These are phyloP conservation scores for Globisporangium solare DNA, from an alignment of 352 stramenopile species.

Conservation along the genomic window DNA sequence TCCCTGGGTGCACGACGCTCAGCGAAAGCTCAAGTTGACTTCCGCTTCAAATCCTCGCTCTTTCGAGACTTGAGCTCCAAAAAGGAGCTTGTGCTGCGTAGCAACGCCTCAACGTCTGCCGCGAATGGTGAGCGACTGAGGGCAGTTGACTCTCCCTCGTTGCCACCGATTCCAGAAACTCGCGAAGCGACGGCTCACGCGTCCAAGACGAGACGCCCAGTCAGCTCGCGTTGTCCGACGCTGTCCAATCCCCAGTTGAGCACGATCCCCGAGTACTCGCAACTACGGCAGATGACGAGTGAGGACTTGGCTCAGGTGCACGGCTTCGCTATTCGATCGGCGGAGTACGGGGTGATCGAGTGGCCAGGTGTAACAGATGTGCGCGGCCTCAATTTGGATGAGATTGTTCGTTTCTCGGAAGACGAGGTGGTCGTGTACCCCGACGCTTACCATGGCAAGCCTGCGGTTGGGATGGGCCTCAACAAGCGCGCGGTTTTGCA, in stretches of 20 bases:
- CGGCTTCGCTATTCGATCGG: slow-evolving; percentile 35
- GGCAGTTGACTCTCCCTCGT: background rate
- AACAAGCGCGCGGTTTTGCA: slow-evolving; percentile 49
- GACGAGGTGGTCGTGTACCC: slow-evolving; percentile 44
- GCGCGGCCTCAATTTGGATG: slow-evolving; percentile 38
- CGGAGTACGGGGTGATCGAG: slow-evolving; percentile 28
- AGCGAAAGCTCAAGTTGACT: slow-evolving; percentile 9
- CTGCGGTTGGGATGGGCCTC: slow-evolving; percentile 25
- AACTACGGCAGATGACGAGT: slow-evolving; percentile 33
- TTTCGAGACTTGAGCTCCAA: slow-evolving; percentile 17
- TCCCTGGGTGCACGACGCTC: background rate
- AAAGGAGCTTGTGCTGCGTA: background rate
- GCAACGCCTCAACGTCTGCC: background rate
- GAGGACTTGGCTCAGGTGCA: slow-evolving; percentile 33
- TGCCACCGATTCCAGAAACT: background rate
- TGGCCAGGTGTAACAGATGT: slow-evolving; percentile 41
- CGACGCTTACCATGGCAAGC: slow-evolving; percentile 31
- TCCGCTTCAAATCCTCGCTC: slow-evolving; percentile 31
- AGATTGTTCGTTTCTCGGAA: slow-evolving; percentile 31
- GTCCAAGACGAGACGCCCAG: background rate
- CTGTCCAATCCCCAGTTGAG: slow-evolving; percentile 36
- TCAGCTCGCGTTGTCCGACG: slow-evolving; percentile 16
- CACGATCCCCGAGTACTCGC: slow-evolving; percentile 25
- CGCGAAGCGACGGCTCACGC: background rate
- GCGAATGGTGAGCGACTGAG: background rate